Conservation (phyloP, 345 rosid species). For the Abelmoschus esculentus region DNA sequence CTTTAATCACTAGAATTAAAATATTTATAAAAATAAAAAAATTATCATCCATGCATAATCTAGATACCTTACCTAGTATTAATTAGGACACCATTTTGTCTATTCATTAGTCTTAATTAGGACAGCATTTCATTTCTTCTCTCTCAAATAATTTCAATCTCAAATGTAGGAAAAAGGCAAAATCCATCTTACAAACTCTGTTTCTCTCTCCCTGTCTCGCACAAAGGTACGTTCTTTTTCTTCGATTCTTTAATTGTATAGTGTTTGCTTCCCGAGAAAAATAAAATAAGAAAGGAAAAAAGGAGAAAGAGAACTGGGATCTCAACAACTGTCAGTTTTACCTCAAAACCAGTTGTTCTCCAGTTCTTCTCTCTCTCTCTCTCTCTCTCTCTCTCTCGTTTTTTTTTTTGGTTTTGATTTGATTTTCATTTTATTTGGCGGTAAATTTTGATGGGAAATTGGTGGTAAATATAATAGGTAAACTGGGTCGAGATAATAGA, state of each 20-base stretch:
- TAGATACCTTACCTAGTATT: no score
- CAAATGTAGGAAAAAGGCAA: neutral
- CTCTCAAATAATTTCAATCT: conserved; percentile 1
- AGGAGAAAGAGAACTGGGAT: conserved; percentile 21
- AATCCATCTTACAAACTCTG: neutral
- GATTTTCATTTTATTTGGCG: conserved; percentile 5
- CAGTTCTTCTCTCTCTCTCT: neutral
- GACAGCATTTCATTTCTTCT: neutral
- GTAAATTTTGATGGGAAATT: conserved; percentile 7
- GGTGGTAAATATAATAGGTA: conserved; percentile 9
- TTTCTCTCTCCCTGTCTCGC: neutral
- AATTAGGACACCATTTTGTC: neutral
- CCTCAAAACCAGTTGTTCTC: neutral
- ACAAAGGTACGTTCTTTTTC: conserved; percentile 1
- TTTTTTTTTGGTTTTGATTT: neutral
- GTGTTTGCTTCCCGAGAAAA: conserved; percentile 26
- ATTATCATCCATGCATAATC: no score
- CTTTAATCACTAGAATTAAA: no score
- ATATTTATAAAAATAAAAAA: no score
- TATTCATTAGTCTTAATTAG: neutral
- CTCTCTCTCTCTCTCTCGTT: neutral
- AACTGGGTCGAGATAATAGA: conserved; percentile 11
- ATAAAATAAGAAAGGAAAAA: conserved; percentile 12
- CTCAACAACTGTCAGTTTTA: conserved; percentile 35
- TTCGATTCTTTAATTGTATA: neutral